These are phyloP conservation scores for Paecilomyces sp. DNA, from an alignment of 2,329 filamentous ascomycete genomes.

Conservation along the genomic window DNA sequence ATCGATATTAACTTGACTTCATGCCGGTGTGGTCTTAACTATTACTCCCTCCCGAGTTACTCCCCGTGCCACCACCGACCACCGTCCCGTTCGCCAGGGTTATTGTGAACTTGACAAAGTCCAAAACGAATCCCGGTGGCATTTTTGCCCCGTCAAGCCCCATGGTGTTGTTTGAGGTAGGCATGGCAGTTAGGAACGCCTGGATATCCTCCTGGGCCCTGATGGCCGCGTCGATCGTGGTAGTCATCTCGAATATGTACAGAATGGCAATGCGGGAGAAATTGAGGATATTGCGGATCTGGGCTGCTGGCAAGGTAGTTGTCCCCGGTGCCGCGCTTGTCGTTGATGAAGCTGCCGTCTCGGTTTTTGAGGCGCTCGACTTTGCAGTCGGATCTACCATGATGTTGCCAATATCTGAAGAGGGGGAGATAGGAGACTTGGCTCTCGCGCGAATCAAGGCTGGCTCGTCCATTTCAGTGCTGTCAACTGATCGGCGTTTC, in stretches of 20 bases:
- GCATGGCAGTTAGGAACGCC: conserved; percentile 20
- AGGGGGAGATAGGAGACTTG: neutral
- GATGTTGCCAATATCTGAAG: neutral
- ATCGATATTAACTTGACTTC: neutral
- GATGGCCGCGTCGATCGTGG: conserved; percentile 20
- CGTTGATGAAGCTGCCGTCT: conserved; percentile 5
- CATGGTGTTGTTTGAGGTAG: conserved; percentile 15
- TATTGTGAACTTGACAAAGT: conserved; percentile 31
- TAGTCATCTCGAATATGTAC: conserved; percentile 29
- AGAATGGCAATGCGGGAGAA: conserved; percentile 36
- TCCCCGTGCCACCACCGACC: conserved; percentile 13
- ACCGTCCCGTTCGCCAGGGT: conserved; percentile 21
- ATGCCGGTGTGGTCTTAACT: neutral
- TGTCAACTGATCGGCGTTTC: conserved; percentile 16
- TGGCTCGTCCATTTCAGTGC: neutral
- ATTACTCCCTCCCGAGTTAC: neutral
- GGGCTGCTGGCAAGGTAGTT: conserved; percentile 7
- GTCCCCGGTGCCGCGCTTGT: neutral
- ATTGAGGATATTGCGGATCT: conserved; percentile 15
- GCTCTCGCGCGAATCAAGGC: neutral
- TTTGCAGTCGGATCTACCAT: neutral
- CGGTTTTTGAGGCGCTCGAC: conserved; percentile 3
- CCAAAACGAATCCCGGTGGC: conserved; percentile 20
- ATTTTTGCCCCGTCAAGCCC: conserved; percentile 13
- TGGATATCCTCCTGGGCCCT: conserved; percentile 22